Conservation (phyloP, 768 basidiomycete genomes). For the Phanerochaete carnosa region DNA sequence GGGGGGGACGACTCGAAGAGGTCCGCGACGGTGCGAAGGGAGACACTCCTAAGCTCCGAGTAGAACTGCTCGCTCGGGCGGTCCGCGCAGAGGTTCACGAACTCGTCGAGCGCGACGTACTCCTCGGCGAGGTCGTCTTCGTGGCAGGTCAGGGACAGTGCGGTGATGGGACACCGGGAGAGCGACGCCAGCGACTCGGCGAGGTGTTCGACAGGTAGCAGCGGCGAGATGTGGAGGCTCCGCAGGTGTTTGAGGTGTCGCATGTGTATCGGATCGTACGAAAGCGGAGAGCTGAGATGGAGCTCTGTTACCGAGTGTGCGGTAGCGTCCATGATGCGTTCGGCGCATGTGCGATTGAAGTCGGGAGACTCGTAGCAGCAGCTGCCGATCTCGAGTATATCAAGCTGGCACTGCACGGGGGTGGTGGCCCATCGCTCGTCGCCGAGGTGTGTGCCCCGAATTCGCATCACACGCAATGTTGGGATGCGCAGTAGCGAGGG, state of each 20-base stretch:
- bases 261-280: constrained; percentile 30
- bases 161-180: constrained; percentile 55
- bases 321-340: constrained; percentile 57
- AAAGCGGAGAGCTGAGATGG: constrained; percentile 43
- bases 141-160: constrained; percentile 54
- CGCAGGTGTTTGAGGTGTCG: constrained; percentile 46
- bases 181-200: constrained; percentile 56
- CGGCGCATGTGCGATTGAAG: constrained; percentile 51
- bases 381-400: constrained; percentile 52
- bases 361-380: constrained; percentile 52
- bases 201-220: constrained; percentile 57
- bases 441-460: constrained; percentile 71
- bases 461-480: constrained; percentile 54
- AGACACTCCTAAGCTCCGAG: constrained; percentile 43
- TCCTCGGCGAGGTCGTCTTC: constrained; percentile 60
- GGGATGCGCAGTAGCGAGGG: constrained; percentile 65
- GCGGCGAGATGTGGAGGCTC: constrained; percentile 55
- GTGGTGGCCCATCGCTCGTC: constrained; percentile 51
- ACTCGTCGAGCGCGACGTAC: constrained; percentile 51
- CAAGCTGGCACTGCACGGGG: constrained; percentile 46
- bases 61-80: constrained; percentile 41
- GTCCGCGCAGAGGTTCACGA: constrained; percentile 48
- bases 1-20: constrained; percentile 17
- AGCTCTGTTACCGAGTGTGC: constrained; percentile 52
- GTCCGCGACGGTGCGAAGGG: constrained; percentile 41